Base-by-base conservation (phyloP, 805 yeast species). In the Wickerhamomyces subpelliculosus region DNA sequence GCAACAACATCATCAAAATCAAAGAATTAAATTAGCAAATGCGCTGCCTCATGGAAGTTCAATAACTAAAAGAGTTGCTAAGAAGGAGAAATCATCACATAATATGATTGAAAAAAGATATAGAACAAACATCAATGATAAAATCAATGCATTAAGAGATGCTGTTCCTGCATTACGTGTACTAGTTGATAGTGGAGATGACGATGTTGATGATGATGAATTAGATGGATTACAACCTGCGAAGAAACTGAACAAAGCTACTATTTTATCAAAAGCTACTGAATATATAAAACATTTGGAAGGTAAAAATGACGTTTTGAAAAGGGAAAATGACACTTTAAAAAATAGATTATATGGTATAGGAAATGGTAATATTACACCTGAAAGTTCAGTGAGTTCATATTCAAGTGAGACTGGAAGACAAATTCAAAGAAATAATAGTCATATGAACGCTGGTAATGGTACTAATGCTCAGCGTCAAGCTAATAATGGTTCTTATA, bases 211-310 rank as follows among this genome's bases (percentile, higher is more conserved):
- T 31, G 68, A 61, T 29, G 19, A 29, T 32, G 54, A 77, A 44
- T 61, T 84, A 49, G 90, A 84, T 55, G 90, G 90, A 3, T 65
- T 84, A 41, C 73, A 75, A 34, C 89, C 90, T 0, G 90, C 94
- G 4, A 70, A 75, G 44, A 84, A 84, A 49, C 64, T 84, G 44
- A 84, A 83, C 58, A 84, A 84, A 54, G 93, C 90, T 3, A 77
- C 84, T 13, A 82, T 84, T 34, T 63, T 84, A 42, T 67, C 83
- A 21, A 84, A 84, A 51, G 85, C 90, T 1, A 77, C 84, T 4
- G 93, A 84, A 55, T 84, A 84, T 52, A 83, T 84, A 45, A 75
- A 72, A 46, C 89, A 83, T 57, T 65, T 84, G 56, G 88, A 84
- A 46, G 57, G 59, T 44, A 81, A 80, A 50, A 79, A 79, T 49